Conservation (phyloP, 2,329 filamentous ascomycete genomes). For the Verticillium isaacii region DNA sequence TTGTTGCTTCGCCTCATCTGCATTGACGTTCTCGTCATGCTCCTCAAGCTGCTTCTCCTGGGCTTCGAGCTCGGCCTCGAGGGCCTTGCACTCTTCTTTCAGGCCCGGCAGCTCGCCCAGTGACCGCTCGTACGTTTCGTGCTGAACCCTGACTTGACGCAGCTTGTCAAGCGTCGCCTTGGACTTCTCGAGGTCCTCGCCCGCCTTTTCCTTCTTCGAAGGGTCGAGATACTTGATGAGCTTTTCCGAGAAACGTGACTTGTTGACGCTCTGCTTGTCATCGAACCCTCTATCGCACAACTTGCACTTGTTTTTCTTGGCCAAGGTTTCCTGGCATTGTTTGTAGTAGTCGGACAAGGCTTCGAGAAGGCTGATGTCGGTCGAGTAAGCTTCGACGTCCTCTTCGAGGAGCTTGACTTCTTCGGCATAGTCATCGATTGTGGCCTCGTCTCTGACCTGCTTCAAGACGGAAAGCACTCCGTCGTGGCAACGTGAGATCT, state of each 20-base stretch:
- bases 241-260: conserved; percentile 60
- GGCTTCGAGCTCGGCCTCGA: conserved; percentile 57
- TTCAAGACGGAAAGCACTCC: conserved; percentile 47
- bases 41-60: conserved; percentile 60
- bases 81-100: conserved; percentile 55
- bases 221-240: conserved; percentile 61
- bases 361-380: conserved; percentile 65
- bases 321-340: conserved; percentile 60
- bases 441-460: conserved; percentile 34
- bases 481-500: conserved; percentile 57
- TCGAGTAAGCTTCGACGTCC: conserved; percentile 56
- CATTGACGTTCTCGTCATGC: conserved; percentile 61
- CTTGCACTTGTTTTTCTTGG: conserved; percentile 67
- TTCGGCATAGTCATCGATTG: conserved; percentile 49
- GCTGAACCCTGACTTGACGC: conserved; percentile 59
- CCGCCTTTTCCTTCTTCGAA: conserved; percentile 56
- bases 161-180: conserved; percentile 52
- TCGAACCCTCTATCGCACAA: conserved; percentile 70
- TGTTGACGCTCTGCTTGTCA: conserved; percentile 50
- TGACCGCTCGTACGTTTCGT: conserved; percentile 70
- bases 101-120: conserved; percentile 66
- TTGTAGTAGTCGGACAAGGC: conserved; percentile 68
- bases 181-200: conserved; percentile 52
- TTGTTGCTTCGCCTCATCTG: conserved; percentile 60
- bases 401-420: conserved; percentile 47